Evolutionary conservation across 106 monocot species (phyloP), one percentile per base, ranked within the genome.

Genomic region (Platanthera guangdongensis): DNA sequence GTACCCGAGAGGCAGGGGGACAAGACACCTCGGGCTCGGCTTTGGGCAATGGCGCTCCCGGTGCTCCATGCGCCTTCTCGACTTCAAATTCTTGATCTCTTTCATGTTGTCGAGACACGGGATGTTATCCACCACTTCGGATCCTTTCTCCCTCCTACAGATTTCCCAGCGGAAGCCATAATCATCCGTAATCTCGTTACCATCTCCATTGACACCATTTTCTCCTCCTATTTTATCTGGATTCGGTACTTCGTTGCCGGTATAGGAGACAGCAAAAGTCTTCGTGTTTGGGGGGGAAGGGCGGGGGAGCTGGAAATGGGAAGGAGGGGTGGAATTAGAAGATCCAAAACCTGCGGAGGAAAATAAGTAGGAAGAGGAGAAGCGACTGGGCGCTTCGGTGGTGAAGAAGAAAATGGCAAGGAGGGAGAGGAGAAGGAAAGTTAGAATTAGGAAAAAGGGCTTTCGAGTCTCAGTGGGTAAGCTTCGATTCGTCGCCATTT

Each of bases 21-120:
- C 87, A 52, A 97, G 71, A 74, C 96, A 97, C 51, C 84, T 78
- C 4, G 83, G 86, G 47, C 76, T 59, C 18, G 87, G 85, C 55
- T 77, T 55, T 8, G 96, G 96, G 79, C 96, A 97, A 72, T 97
- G 89, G 62, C 96, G 80, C 84, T 94, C 91, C 65, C 96, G 76
- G 68, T 93, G 86, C 87, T 93, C 96, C 96, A 97, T 97, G 76
- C 80, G 89, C 73, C 76, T 72, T 88, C 86, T 87, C 72, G 91
- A 91, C 72, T 83, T 82, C 52, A 97, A 84, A 75, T 70, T 78
- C 87, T 94, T 97, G 82, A 97, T 97, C 71, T 89, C 96, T 84
- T 83, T 84, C 81, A 80, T 39, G 80, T 97, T 97, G 47, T 97
- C 96, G 11, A 97, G 76, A 80, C 96, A 97, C 6, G 94, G 93